Percentiles rank a stretch among this genome's conserved stretches.
phyloP scores from a whole-genome alignment of 306 rosid species.

The Castanospermum australe region DNA sequence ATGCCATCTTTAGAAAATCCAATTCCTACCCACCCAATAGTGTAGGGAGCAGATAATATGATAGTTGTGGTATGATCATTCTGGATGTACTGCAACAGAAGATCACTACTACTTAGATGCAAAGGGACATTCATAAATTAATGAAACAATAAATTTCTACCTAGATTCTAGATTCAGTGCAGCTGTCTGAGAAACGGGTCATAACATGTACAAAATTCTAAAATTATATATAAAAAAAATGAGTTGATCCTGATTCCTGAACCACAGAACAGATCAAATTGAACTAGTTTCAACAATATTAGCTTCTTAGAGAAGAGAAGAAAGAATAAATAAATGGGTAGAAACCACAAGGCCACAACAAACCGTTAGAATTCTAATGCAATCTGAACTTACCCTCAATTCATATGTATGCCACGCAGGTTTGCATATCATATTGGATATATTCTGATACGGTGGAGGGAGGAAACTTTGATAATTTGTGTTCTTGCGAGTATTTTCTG shows the following conservation, averaged over 20 bases:
- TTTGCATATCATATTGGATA: conserved; percentile 62
- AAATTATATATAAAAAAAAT: background rate
- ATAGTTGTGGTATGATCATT: conserved; percentile 65
- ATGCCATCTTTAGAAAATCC: conserved; percentile 83
- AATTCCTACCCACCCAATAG: conserved; percentile 94
- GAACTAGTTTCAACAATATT: background rate
- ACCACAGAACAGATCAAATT: background rate
- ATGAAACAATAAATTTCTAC: background rate
- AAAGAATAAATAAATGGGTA: background rate
- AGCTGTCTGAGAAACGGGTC: background rate
- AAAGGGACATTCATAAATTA: conserved; percentile 1
- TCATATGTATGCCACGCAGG: conserved; percentile 90
- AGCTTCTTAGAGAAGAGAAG: background rate
- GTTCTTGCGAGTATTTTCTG: conserved; percentile 52
- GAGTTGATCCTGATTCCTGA: background rate
- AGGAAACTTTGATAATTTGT: conserved; percentile 70
- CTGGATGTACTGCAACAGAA: conserved; percentile 66
- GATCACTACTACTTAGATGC: conserved; percentile 9
- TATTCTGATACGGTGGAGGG: conserved; percentile 82
- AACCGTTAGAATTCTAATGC: background rate
- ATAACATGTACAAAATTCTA: background rate
- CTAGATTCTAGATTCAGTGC: background rate
- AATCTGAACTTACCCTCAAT: conserved; percentile 64
- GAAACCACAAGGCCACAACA: background rate
- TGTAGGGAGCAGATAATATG: conserved; percentile 83